Evolutionary conservation across 441 rosid genomes (phyloP), one percentile per base, ranked within the genome.

Genomic region (Kokia cookei): DNA sequence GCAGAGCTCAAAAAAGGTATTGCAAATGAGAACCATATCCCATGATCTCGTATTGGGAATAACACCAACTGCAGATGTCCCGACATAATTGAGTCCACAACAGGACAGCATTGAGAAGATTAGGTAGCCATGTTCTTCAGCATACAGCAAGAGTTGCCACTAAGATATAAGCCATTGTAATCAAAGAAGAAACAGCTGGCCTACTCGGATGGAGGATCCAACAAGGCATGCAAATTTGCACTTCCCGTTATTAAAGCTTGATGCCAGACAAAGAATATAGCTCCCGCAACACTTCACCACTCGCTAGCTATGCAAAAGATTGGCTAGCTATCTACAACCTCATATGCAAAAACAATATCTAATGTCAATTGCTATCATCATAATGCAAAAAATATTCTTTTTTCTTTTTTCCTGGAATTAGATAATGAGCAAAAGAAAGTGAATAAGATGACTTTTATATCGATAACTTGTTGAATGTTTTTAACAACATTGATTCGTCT

Each of bases 131-230:
- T 32, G 37, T 32, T 32, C 6, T 32, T 32, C 6, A 32, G 37
- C 37, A 4, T 32, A 32, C 37, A 32, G 6, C 1, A 4, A 32
- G 37, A 32, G 6, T 37, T 37, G 10, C 42, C 37, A 32, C 90
- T 72, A 77, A 85, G 80, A 82, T 43, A 68, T 96, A 89, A 82
- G 83, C 86, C 54, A 53, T 3, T 64, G 75, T 79, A 74, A 83
- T 85, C 12, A 84, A 86, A 83, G 78, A 89, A 75, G 81, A 83
- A 61, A 37, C 84, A 24, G 73, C 66, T 15, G 85, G 84, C 80
- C 76, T 84, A 74, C 61, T 86, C 62, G 81, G 76, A 32, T 32
- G 82, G 83, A 84, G 77, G 79, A 83, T 69, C 87, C 89, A 26
- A 68, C 73, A 17, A 53, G 69, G 57, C 75, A 61, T 45, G 72